Evolutionary conservation across 441 rosid genomes (phyloP).

Genomic region (Manihot esculenta): DNA sequence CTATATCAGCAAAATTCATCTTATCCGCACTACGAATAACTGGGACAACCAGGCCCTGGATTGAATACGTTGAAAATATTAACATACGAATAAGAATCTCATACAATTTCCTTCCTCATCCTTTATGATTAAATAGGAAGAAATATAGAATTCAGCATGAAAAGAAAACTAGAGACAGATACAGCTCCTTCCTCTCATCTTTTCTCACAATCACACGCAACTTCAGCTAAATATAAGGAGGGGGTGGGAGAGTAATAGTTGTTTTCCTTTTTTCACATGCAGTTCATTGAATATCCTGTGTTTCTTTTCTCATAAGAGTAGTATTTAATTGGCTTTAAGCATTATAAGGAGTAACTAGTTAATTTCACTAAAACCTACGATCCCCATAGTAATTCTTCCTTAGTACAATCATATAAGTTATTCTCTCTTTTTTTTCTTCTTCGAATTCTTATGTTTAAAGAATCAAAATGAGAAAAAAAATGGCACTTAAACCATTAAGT

Average conservation of each 20-base stretch:
- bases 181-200: too few species aligned
- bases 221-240: conserved; percentile 1
- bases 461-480: not conserved
- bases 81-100: not conserved
- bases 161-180: too few species aligned
- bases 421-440: not conserved
- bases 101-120: not conserved
- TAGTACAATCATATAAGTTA: not conserved
- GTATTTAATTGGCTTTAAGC: too few species aligned
- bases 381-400: too few species aligned
- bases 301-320: too few species aligned
- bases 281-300: too few species aligned
- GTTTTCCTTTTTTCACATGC: too few species aligned
- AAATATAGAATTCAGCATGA: too few species aligned
- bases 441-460: not conserved
- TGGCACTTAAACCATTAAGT: not conserved
- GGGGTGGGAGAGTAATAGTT: too few species aligned
- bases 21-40: conserved; percentile 74
- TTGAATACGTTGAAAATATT: not conserved
- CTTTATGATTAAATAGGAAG: not conserved
- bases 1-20: conserved; percentile 95
- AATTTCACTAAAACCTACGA: too few species aligned
- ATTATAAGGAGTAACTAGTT: too few species aligned
- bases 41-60: conserved; percentile 95
- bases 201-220: not conserved